Percentiles rank a stretch among this genome's conserved stretches.
phyloP scores from a whole-genome alignment of 371 early-diverging fungal genomes.

The Syncephalastrum racemosum region DNA sequence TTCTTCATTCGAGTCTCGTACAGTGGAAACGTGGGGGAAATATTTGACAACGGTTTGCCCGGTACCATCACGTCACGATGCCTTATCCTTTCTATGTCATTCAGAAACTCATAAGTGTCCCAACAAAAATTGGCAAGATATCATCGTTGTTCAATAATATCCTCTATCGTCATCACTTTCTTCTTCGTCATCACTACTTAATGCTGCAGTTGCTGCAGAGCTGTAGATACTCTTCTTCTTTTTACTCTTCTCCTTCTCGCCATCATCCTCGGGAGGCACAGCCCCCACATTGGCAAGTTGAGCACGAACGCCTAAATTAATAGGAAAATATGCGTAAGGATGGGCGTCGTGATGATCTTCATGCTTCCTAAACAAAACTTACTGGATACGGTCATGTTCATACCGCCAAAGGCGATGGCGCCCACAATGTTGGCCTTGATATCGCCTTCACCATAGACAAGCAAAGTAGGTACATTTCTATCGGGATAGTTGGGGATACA shows the following conservation, averaged over 20 bases:
- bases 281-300: slow-evolving; percentile 40
- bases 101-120: too few species aligned
- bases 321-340: background rate
- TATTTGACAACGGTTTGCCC: too few species aligned
- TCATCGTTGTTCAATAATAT: slow-evolving; percentile 27
- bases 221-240: slow-evolving; percentile 39
- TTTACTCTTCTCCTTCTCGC: slow-evolving; percentile 19
- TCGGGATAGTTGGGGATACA: slow-evolving; percentile 96
- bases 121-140: too few species aligned
- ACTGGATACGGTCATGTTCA: slow-evolving; percentile 72
- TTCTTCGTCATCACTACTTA: slow-evolving; percentile 63
- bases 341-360: background rate
- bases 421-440: slow-evolving; percentile 83
- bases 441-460: slow-evolving; percentile 88
- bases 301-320: slow-evolving; percentile 32
- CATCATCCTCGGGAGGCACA: slow-evolving; percentile 38
- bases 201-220: slow-evolving; percentile 54
- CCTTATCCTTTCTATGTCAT: too few species aligned
- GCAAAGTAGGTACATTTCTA: slow-evolving; percentile 85
- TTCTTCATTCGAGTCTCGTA: too few species aligned
- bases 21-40: too few species aligned
- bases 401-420: slow-evolving; percentile 77
- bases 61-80: too few species aligned
- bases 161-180: slow-evolving; percentile 50
- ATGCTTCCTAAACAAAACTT: slow-evolving; percentile 14